Conservation (phyloP, 306 rosid genomes). For the Ziziphus jujuba region DNA sequence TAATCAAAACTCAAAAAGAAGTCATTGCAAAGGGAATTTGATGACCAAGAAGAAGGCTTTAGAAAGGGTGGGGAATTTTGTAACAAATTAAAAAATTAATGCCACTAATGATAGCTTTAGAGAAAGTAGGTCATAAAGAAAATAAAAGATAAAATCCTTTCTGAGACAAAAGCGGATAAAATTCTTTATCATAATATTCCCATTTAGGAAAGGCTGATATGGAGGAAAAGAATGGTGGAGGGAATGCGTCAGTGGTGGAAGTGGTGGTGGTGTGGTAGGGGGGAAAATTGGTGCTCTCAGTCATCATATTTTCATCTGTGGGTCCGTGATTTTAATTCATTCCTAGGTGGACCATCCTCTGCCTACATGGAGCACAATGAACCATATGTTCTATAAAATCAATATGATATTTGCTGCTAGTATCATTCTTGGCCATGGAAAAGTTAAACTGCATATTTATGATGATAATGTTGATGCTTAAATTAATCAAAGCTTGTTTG, state of each 20-base stretch:
- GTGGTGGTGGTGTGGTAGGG: not conserved
- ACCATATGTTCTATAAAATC: not conserved
- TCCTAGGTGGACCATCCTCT: constrained; percentile 4
- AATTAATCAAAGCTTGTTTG: not conserved
- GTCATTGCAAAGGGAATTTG: constrained; percentile 6
- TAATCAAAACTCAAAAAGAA: not conserved
- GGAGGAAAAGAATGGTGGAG: constrained; percentile 13
- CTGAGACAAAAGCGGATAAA: not conserved
- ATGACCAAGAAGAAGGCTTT: constrained; percentile 9
- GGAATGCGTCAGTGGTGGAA: constrained; percentile 14
- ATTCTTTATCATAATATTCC: constrained; percentile 2
- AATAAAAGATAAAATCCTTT: constrained; percentile 13
- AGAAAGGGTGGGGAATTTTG: constrained; percentile 10
- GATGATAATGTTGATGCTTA: constrained; percentile 9
- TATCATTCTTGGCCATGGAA: not conserved
- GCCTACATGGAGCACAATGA: constrained; percentile 11
- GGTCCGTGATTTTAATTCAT: constrained; percentile 8
- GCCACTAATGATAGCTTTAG: constrained; percentile 22
- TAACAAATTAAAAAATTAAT: not conserved
- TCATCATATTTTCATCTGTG: not conserved
- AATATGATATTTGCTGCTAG: not conserved
- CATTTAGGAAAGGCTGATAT: constrained; percentile 14
- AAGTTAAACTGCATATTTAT: not conserved
- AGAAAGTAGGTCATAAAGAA: constrained; percentile 11
- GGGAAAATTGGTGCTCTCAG: constrained; percentile 7